Evolutionary conservation across 345 rosid species (phyloP), one percentile per base, ranked within the genome.

Genomic region (Balakata baccata): DNA sequence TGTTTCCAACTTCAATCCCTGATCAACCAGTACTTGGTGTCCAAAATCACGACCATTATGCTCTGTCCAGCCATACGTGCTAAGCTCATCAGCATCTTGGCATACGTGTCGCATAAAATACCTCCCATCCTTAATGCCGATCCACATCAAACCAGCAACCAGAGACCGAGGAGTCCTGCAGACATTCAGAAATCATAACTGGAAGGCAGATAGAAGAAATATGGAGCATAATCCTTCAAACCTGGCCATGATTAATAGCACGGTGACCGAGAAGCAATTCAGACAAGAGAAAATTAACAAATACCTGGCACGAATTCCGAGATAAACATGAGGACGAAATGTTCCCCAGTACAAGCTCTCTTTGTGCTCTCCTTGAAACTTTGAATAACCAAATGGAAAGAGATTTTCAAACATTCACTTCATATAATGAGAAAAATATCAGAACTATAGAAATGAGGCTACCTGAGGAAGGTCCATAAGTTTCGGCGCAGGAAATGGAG

Each of bases 21-120:
- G 96, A 73, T 92, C 97, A 78, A 83, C 75, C 68, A 94, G 72
- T 78, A 82, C 83, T 64, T 92, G 98, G 75, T 83, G 87, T 49
- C 98, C 98, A 81, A 77, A 94, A 83, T 94, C 94, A 73, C 93
- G 86, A 13, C 97, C 98, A 78, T 92, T 89, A 84, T 92, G 98
- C 59, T 85, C 82, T 13, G 74, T 85, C 98, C 98, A 94, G 10
- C 98, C 97, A 75, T 92, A 94, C 5, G 78, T 87, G 78, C 83
- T 81, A 17, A 94, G 82, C 68, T 79, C 89, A 74, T 89, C 86
- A 64, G 86, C 80, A 72, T 92, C 90, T 77, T 94, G 90, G 83
- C 98, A 94, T 9, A 90, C 84, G 72, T 94, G 98, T 8, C 98
- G 89, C 78, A 92, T 78, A 50, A 53, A 60, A 75, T 84, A 88